Conservation (phyloP, 345 rosid genomes). For the Citrus australasica region DNA sequence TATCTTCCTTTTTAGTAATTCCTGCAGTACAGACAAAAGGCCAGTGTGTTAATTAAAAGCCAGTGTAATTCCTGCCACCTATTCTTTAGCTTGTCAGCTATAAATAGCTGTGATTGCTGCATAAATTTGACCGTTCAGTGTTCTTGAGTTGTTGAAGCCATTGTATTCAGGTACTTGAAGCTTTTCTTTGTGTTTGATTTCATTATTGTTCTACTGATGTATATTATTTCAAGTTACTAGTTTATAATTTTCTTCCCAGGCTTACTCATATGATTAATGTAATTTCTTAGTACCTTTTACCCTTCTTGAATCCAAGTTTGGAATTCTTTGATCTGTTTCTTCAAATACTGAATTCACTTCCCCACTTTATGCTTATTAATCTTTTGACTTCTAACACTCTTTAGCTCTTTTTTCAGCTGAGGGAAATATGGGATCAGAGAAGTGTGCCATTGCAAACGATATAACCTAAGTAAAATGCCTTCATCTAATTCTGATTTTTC, state of each 20-base stretch:
- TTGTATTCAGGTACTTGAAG: not conserved
- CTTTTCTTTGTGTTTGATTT: not conserved
- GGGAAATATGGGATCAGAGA: not conserved
- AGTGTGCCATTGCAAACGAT: not conserved
- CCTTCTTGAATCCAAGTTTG: not conserved
- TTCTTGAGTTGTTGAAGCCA: not conserved
- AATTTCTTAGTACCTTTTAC: not conserved
- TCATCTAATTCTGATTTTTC: not conserved
- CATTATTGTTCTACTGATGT: not conserved
- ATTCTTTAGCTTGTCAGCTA: not conserved
- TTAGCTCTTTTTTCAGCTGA: not conserved
- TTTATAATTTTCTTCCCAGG: not conserved
- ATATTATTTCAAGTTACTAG: not conserved
- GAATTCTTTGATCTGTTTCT: not conserved
- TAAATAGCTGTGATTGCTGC: not conserved
- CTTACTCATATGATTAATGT: not conserved
- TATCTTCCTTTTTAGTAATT: not conserved
- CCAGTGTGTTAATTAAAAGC: not conserved
- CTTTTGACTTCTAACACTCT: not conserved
- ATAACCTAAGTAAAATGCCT: not conserved
- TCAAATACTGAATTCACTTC: not conserved
- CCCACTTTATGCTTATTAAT: not conserved
- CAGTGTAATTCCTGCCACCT: not conserved
- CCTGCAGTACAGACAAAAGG: too few species aligned
- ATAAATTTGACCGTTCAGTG: not conserved